Evolutionary conservation across 257 asterid species (phyloP), one percentile per base, ranked within the genome.

Genomic region (Lithospermum erythrorhizon): DNA sequence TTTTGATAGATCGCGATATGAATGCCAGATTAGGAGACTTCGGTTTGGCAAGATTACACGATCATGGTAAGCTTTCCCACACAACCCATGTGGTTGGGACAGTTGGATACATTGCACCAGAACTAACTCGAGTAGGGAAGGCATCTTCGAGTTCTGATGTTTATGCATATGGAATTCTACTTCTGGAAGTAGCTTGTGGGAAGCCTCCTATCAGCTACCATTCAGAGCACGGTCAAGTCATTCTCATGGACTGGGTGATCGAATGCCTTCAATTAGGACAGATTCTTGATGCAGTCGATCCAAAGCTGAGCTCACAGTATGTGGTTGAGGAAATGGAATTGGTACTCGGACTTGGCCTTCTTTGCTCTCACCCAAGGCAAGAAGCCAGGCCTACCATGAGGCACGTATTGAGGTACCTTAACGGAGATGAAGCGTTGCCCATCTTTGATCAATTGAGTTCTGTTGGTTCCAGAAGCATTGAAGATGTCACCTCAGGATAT

Each of bases 1-100:
- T 87, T 5, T 67, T 87, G 25, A 72, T 87, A 61, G 96, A 87
- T 17, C 47, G 67, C 0, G 83, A 79, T 10, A 77, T 87, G 93
- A 87, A 81, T 21, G 78, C 85, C 0, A 71, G 67, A 19, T 57
- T 87, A 11, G 96, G 95, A 6, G 96, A 87, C 66, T 87, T 88
- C 47, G 96, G 96, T 30, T 83, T 88, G 0, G 96, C 96, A 0
- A 75, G 96, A 60, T 57, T 79, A 25, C 76, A 81, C 9, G 87
- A 85, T 41, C 93, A 83, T 1, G 83, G 84, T 0, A 80, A 76
- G 41, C 56, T 30, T 51, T 70, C 87, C 5, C 81, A 81, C 71
- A 83, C 95, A 0, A 88, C 96, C 0, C 76, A 75, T 16, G 85
- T 88, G 0, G 96, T 88, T 1, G 96, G 96, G n/a, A 88, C 96